These are phyloP conservation scores for Escovopsis sp. DNA, from an alignment of 2,329 filamentous ascomycete genomes.

Conservation along the genomic window DNA sequence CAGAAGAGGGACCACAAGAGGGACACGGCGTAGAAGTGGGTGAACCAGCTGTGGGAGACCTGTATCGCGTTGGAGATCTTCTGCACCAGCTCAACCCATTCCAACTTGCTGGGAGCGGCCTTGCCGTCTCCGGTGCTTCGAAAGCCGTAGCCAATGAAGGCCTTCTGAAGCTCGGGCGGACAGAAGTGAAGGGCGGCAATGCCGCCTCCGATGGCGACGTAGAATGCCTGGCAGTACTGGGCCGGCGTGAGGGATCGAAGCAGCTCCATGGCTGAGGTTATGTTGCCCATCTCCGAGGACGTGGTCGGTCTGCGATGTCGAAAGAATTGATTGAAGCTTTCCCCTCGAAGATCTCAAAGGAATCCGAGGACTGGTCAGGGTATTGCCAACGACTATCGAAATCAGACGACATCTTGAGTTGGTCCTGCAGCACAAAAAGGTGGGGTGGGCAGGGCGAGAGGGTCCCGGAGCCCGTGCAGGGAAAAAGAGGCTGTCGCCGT, in stretches of 20 bases:
- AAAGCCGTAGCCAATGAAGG: constrained; percentile 37
- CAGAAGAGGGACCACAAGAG: constrained; percentile 59
- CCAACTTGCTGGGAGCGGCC: constrained; percentile 7
- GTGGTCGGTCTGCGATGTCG: too few species aligned
- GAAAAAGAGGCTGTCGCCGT: too few species aligned
- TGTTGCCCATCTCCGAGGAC: too few species aligned
- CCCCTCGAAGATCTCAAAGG: too few species aligned
- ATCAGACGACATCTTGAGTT: too few species aligned
- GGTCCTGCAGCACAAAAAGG: too few species aligned
- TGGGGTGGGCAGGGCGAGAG: too few species aligned
- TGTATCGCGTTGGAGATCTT: constrained; percentile 21
- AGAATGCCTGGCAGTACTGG: constrained; percentile 31
- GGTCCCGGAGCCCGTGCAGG: too few species aligned
- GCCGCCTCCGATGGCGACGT: constrained; percentile 25
- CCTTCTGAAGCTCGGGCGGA: constrained; percentile 27
- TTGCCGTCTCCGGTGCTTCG: constrained; percentile 17
- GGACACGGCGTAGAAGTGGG: constrained; percentile 70
- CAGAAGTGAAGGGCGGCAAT: constrained; percentile 29
- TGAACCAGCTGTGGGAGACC: constrained; percentile 82
- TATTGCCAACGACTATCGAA: too few species aligned
- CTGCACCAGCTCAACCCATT: constrained; percentile 1
- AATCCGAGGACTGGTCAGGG: too few species aligned
- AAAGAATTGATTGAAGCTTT: too few species aligned
- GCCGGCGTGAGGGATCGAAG: constrained; percentile 10
- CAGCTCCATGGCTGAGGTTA: too few species aligned